phyloP scores from a whole-genome alignment of 495 filamentous ascomycete species.

The Penicillium lagena region DNA sequence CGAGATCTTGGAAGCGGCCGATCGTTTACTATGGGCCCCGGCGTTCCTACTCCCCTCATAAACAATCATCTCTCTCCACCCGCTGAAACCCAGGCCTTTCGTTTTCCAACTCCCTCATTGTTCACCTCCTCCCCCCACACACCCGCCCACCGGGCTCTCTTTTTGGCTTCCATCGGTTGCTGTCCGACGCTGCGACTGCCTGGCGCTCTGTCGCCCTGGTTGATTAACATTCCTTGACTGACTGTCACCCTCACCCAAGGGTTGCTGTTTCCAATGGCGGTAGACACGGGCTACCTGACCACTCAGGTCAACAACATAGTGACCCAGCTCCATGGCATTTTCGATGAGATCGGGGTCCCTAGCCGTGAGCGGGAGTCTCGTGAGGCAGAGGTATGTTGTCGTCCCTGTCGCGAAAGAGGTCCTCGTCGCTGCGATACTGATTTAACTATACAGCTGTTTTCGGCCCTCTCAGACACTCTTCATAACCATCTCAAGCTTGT shows the following conservation, averaged over 20 bases:
- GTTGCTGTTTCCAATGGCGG: conserved; percentile 50
- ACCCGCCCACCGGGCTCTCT: conserved; percentile 11
- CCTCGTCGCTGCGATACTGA: conserved; percentile 1
- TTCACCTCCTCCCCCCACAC: too few species aligned
- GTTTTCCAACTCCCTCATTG: too few species aligned
- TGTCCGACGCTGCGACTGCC: conserved; percentile 11
- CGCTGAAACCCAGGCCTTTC: too few species aligned
- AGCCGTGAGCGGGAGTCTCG: conserved; percentile 82
- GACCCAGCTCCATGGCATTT: conserved; percentile 81
- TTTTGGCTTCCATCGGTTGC: conserved; percentile 15
- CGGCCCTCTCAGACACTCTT: conserved; percentile 77
- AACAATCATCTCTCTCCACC: conserved; percentile 20
- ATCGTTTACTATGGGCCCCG: too few species aligned
- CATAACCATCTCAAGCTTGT: conserved; percentile 78
- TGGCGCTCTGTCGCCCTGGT: conserved; percentile 7
- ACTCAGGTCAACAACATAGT: conserved; percentile 93
- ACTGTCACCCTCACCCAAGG: conserved; percentile 2
- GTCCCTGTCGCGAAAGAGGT: too few species aligned
- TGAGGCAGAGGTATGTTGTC: conserved; percentile 69
- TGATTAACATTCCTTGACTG: conserved; percentile 11
- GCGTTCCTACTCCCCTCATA: conserved; percentile 17
- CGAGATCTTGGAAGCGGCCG: too few species aligned
- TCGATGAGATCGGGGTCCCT: conserved; percentile 92
- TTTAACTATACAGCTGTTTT: conserved; percentile 58
- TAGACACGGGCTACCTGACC: conserved; percentile 86